Evolutionary conservation across 768 basidiomycete species (phyloP).

Genomic region (Phallus indusiatus): DNA sequence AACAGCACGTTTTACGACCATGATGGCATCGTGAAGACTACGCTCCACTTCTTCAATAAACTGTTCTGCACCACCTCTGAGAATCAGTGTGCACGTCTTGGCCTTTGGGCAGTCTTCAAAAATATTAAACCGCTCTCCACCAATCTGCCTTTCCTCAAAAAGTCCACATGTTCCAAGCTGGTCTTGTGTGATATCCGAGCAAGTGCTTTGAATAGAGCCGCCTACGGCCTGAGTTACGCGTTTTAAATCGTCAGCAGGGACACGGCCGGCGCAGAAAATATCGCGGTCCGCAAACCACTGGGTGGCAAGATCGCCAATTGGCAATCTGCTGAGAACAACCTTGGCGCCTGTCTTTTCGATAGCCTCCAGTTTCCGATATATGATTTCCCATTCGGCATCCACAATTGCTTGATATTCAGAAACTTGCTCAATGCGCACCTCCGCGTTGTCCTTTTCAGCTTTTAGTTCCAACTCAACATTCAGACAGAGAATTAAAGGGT

Average conservation of each 20-base stretch:
- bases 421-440: slow-evolving; percentile 93
- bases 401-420: slow-evolving; percentile 99
- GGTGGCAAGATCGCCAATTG: slow-evolving; percentile 96
- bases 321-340: slow-evolving; percentile 94
- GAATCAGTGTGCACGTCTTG: slow-evolving; percentile 89
- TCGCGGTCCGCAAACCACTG: slow-evolving; percentile 99
- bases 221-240: slow-evolving; percentile 95
- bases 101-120: slow-evolving; percentile 91
- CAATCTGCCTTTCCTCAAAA: slow-evolving; percentile 93
- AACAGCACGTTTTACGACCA: slow-evolving; percentile 98
- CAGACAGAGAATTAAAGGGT: slow-evolving; percentile 86
- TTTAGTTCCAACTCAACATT: slow-evolving; percentile 99
- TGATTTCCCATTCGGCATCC: slow-evolving; percentile 99
- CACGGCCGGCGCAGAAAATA: slow-evolving; percentile 98
- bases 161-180: slow-evolving; percentile 89
- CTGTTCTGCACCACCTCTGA: slow-evolving; percentile 96
- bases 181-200: slow-evolving; percentile 81
- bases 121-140: slow-evolving; percentile 92
- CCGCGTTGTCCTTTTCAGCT: slow-evolving; percentile 98
- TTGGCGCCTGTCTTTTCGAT: slow-evolving; percentile 96
- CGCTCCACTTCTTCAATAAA: slow-evolving; percentile 98
- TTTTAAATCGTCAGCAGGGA: slow-evolving; percentile 80
- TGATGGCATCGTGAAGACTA: slow-evolving; percentile 95
- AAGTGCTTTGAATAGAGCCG: slow-evolving; percentile 90
- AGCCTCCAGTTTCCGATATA: slow-evolving; percentile 92